Evolutionary conservation across 2,329 filamentous ascomycete genomes (phyloP).

Genomic region (Zopfia rhizophila): DNA sequence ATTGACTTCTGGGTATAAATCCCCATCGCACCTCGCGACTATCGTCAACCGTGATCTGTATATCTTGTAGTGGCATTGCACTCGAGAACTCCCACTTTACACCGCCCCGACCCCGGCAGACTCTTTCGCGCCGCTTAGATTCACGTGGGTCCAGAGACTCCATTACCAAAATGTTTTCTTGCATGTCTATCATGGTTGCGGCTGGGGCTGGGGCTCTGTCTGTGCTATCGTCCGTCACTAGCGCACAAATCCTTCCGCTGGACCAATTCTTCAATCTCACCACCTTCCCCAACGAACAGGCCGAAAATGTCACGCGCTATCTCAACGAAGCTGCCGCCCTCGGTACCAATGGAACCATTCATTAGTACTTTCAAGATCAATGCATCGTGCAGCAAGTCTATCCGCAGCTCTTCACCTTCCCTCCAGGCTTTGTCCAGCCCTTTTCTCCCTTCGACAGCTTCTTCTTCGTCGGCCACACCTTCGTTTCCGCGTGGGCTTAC

Average conservation of each 20-base stretch:
- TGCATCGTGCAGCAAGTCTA: conserved; percentile 22
- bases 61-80: too few species aligned
- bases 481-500: conserved; percentile 23
- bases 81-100: too few species aligned
- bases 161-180: too few species aligned
- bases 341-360: conserved; percentile 9
- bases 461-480: conserved; percentile 27
- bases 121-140: too few species aligned
- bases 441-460: conserved; percentile 18
- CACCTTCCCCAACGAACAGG: conserved; percentile 9
- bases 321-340: conserved; percentile 14
- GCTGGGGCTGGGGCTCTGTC: too few species aligned
- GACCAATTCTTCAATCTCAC: neutral
- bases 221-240: neutral
- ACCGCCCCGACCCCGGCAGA: too few species aligned
- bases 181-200: too few species aligned
- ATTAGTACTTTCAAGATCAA: conserved; percentile 19
- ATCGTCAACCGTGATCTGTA: too few species aligned
- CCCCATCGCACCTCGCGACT: too few species aligned
- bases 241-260: neutral
- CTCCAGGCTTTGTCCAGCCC: conserved; percentile 20
- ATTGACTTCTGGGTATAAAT: too few species aligned
- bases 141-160: too few species aligned
- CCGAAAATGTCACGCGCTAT: conserved; percentile 17
- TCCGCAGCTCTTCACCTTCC: conserved; percentile 6